Conservation (phyloP, 352 stramenopile species). For the Pythium dissotocum region DNA sequence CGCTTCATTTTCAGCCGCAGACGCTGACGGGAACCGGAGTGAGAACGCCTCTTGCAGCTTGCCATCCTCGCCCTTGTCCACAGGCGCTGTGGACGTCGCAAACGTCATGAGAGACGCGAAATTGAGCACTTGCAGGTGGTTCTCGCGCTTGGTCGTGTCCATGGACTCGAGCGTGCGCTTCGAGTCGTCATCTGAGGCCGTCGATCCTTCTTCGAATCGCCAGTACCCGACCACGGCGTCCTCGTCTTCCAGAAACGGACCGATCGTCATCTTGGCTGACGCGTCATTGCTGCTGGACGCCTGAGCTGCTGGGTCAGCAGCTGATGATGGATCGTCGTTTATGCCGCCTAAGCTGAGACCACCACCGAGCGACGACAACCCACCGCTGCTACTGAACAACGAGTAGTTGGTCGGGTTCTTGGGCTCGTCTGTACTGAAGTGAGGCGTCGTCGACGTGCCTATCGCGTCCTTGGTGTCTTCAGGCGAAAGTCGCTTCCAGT, state of each 20-base stretch:
- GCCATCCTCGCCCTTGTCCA: slow-evolving; percentile 72
- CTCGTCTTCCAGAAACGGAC: slow-evolving; percentile 83
- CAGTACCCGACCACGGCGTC: slow-evolving; percentile 85
- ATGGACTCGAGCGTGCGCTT: slow-evolving; percentile 44
- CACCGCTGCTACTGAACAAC: slow-evolving; percentile 29
- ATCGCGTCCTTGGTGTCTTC: slow-evolving; percentile 73
- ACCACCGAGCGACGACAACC: not conserved
- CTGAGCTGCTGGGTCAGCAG: not conserved
- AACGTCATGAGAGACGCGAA: slow-evolving; percentile 41
- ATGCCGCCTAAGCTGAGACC: not conserved
- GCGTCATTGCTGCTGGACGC: slow-evolving; percentile 1
- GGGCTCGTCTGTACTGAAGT: slow-evolving; percentile 54
- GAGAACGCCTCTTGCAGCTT: slow-evolving; percentile 73
- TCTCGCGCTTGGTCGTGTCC: slow-evolving; percentile 85
- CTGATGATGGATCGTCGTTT: not conserved
- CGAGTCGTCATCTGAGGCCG: slow-evolving; percentile 19
- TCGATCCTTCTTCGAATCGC: slow-evolving; percentile 80
- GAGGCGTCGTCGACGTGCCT: slow-evolving; percentile 39
- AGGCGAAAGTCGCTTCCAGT: slow-evolving; percentile 68
- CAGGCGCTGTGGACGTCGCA: slow-evolving; percentile 56
- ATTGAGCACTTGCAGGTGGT: slow-evolving; percentile 58
- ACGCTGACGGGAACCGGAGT: slow-evolving; percentile 46
- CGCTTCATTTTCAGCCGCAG: not conserved
- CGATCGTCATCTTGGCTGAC: slow-evolving; percentile 62
- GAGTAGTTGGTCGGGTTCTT: slow-evolving; percentile 59